Evolutionary conservation across 2,329 filamentous ascomycete genomes (phyloP), one percentile per base, ranked within the genome.

Genomic region (Epichloe elymi): DNA sequence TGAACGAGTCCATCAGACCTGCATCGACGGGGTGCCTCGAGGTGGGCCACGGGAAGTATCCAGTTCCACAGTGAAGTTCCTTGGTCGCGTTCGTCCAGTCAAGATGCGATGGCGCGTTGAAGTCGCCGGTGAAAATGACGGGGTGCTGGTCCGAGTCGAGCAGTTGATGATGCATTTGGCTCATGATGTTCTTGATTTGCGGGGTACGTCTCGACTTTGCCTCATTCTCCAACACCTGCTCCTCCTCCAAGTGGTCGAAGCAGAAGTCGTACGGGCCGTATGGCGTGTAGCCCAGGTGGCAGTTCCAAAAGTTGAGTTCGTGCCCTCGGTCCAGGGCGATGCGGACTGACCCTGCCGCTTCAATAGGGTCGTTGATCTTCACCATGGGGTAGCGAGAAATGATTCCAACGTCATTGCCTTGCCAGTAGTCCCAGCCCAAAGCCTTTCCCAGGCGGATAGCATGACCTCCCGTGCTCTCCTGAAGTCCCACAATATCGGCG

Each of bases 211-310:
- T 62, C 0, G 68, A 71, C 41, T 63, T 37, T 5, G 52, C 58
- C 53, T 71, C 70, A 7, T 62, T 58, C 51, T 61, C 48, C 2
- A 70, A 54, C 3, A 71, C 65, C 45, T 61, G 49, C 1, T 66
- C 64, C 3, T 61, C 54, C 2, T 58, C 55, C 59, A 65, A 62
- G 15, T 64, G 58, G 40, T 66, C 59, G 43, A 64, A 71, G 61
- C 70, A 72, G 51, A 70, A 67, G 46, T 70, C 69, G 53, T 72
- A 71, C 0, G 70, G 70, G 0, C 70, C 69, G 43, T 72, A 72
- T 0, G 70, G 70, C 20, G 59, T 57, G 41, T 63, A 65, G 2
- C 63, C 67, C 17, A 70, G 51, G 50, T 71, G 68, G 44, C 60
- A 60, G 37, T 61, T 63, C 58, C 63, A 69, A 40, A 70, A 55